These are phyloP conservation scores for Alternaria angustiovoidea DNA, from an alignment of 2,329 filamentous ascomycete species.

Conservation along the genomic window DNA sequence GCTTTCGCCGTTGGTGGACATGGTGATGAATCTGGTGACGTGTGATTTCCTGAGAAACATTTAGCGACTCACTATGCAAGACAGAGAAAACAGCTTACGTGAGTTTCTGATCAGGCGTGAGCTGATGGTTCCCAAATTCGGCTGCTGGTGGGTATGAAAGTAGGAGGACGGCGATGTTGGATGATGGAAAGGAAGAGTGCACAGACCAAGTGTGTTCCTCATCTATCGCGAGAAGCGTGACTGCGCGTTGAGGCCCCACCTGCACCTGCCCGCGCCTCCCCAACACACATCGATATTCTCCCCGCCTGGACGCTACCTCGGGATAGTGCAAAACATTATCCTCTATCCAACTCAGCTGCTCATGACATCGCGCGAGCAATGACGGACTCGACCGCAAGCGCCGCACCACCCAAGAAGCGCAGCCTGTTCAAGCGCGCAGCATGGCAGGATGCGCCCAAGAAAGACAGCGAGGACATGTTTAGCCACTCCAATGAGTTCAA, in stretches of 20 bases:
- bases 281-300: conserved; percentile 1
- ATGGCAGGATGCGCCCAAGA: conserved; percentile 55
- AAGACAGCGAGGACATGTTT: conserved; percentile 51
- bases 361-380: conserved; percentile 33
- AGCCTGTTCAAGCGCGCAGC: conserved; percentile 65
- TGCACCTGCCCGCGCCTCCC: conserved; percentile 1
- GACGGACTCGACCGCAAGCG: conserved; percentile 32
- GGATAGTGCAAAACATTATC: background rate
- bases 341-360: background rate
- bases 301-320: background rate
- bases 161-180: conserved; percentile 5
- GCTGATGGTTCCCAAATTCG: background rate
- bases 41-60: background rate
- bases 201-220: conserved; percentile 26
- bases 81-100: background rate
- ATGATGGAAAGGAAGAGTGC: conserved; percentile 15
- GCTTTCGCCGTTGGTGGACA: conserved; percentile 70
- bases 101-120: background rate
- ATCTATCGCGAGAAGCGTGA: conserved; percentile 41
- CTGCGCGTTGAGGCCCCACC: conserved; percentile 34
- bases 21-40: conserved; percentile 12
- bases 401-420: conserved; percentile 51
- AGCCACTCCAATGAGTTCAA: conserved; percentile 53
- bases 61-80: background rate
- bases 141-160: background rate